Evolutionary conservation across 1,284 basidiomycete genomes (phyloP), one percentile per base, ranked within the genome.

Genomic region (Psilocybe mexicana): DNA sequence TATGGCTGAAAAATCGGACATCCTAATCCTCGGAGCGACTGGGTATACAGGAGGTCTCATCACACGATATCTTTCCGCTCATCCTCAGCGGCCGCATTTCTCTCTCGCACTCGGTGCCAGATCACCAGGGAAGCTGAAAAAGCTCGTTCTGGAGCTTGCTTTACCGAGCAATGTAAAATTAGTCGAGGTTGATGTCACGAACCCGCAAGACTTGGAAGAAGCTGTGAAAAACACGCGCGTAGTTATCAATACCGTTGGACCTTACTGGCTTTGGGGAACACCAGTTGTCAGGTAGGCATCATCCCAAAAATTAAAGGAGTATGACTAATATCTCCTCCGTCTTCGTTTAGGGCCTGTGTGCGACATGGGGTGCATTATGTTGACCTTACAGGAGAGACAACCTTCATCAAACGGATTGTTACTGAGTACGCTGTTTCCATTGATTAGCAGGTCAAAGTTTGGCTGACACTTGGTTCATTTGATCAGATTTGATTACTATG

Each of bases 1-100:
- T 44, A 64, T 64, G 63, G 11, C 58, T 8, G 58, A 63, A 33
- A 70, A 67, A 57, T 57, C 64, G 25, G 86, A 88, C 65, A 80
- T 89, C 48, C 74, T 89, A 24, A 72, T 89, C 42, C 72, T 89
- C 36, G 87, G 87, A 7, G 86, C 86, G 18, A 89, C 87, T 76
- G 88, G 88, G 35, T 88, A 82, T 69, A 87, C 87, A 1, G 89
- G 89, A 2, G 78, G 80, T 25, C 79, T 89, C 57, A 82, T 85
- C 43, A 77, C 80, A 2, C 77, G 79, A 33, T 88, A 90, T 68
- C 77, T 92, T 25, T 72, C 76, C 3, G 65, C 74, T 6, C 89
- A 92, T 62, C 80, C 82, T 0, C 79, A 89, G 61, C 77, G 81
- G n/a, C 66, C 76, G 2, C 70, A 76, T 10, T 91, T 90, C 71